Conservation (phyloP, 345 rosid genomes). For the Raphanus raphanistrum region DNA sequence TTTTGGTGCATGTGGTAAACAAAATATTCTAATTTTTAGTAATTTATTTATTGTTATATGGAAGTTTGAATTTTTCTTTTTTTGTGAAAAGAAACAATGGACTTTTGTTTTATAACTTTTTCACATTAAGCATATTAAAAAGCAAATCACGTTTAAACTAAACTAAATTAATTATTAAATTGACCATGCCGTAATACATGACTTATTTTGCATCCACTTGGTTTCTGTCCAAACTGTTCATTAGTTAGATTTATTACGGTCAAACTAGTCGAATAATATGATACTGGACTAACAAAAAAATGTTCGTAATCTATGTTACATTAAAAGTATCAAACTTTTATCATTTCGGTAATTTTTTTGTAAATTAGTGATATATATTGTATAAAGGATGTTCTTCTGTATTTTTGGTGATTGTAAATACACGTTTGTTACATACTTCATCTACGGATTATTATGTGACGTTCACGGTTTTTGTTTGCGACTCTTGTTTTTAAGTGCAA, state of each 20-base stretch:
- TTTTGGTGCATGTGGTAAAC: background rate
- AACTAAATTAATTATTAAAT: background rate
- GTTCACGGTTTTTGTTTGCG: background rate
- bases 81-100: too few species aligned
- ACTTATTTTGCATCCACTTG: constrained; percentile 16
- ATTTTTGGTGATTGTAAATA: background rate
- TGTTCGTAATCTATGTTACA: background rate
- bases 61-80: too few species aligned
- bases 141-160: background rate
- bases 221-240: background rate
- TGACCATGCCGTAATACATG: constrained; percentile 14
- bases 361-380: too few species aligned
- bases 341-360: background rate
- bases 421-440: background rate
- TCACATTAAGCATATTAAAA: background rate
- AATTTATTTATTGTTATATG: background rate
- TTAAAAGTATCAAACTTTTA: background rate
- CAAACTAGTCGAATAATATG: constrained; percentile 21
- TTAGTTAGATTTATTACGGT: constrained; percentile 1
- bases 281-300: background rate
- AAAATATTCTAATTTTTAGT: background rate
- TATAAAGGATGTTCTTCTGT: background rate
- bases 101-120: too few species aligned
- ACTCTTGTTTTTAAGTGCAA: background rate
- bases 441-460: background rate